A percentile compares a stretch with the other conserved stretches of the same genome.
These are phyloP conservation scores for Silene conica DNA, from an alignment of 148 eudicot genomes.

Conservation along the genomic window DNA sequence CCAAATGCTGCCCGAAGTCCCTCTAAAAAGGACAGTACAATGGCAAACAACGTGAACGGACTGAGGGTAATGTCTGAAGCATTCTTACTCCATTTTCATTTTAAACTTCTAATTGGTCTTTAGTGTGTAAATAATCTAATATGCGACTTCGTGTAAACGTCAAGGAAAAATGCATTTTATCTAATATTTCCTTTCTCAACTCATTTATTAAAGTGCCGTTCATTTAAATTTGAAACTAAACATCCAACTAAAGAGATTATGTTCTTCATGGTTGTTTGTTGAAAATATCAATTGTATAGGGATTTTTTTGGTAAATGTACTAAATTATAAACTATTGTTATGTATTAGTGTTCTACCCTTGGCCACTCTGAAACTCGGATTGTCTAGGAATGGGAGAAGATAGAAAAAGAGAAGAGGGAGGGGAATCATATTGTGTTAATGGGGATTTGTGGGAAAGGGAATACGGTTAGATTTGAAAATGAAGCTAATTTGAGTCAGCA, in stretches of 20 bases:
- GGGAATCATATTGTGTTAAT: neutral
- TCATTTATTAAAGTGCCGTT: neutral
- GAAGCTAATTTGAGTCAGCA: neutral
- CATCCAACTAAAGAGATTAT: neutral
- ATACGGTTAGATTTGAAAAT: neutral
- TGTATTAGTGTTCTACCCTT: neutral
- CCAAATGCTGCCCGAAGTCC: slow-evolving; percentile 48
- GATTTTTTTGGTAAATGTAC: neutral
- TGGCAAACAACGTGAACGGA: slow-evolving; percentile 37
- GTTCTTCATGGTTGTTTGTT: neutral
- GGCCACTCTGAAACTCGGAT: neutral
- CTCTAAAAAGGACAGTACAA: slow-evolving; percentile 45
- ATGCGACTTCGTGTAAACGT: neutral
- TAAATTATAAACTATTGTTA: neutral
- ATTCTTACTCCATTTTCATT: neutral
- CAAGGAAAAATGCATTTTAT: neutral
- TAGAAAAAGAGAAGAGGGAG: no score
- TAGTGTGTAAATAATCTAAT: neutral
- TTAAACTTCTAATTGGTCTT: neutral
- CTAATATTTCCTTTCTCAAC: neutral
- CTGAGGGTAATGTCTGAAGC: slow-evolving; percentile 42
- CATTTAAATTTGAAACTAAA: neutral
- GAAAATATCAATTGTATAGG: neutral
- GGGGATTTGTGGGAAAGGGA: neutral
- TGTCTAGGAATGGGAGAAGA: neutral